A percentile compares a stretch with the other conserved stretches of the same genome.
These are phyloP conservation scores for Neonectria neomacrospora DNA, from an alignment of 2,329 filamentous ascomycete species.

Conservation along the genomic window DNA sequence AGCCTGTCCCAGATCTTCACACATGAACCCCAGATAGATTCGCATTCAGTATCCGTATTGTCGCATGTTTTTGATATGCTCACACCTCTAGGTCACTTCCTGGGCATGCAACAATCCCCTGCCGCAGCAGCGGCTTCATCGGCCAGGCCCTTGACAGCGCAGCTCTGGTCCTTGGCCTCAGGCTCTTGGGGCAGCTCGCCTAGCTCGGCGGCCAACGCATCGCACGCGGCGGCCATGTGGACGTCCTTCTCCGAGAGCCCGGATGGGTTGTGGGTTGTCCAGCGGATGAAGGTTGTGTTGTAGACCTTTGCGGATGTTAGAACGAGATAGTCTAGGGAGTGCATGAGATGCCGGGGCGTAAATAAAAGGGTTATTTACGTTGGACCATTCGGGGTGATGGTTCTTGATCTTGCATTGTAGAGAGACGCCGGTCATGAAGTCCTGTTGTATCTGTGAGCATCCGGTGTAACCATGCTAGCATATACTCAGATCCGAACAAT, in stretches of 20 bases:
- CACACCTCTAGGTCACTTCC: constrained; percentile 44
- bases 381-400: constrained; percentile 83
- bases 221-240: constrained; percentile 70
- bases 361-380: constrained; percentile 58
- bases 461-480: not conserved
- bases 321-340: not conserved
- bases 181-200: constrained; percentile 60
- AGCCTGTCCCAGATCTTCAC: not conserved
- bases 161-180: constrained; percentile 41
- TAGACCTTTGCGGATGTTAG: constrained; percentile 66
- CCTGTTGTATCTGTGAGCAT: constrained; percentile 55
- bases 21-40: not conserved
- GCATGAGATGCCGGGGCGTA: not conserved
- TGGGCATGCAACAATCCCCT: constrained; percentile 66
- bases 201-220: constrained; percentile 66
- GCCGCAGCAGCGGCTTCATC: constrained; percentile 58
- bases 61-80: not conserved
- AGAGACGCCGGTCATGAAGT: constrained; percentile 80
- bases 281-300: constrained; percentile 76
- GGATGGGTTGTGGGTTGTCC: constrained; percentile 76
- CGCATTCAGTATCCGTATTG: not conserved
- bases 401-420: constrained; percentile 74
- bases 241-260: constrained; percentile 75
- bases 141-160: constrained; percentile 56
- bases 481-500: not conserved